Evolutionary conservation across 202 grass and related monocot genomes (phyloP).

Genomic region (Schoenoplectus tabernaemontani): DNA sequence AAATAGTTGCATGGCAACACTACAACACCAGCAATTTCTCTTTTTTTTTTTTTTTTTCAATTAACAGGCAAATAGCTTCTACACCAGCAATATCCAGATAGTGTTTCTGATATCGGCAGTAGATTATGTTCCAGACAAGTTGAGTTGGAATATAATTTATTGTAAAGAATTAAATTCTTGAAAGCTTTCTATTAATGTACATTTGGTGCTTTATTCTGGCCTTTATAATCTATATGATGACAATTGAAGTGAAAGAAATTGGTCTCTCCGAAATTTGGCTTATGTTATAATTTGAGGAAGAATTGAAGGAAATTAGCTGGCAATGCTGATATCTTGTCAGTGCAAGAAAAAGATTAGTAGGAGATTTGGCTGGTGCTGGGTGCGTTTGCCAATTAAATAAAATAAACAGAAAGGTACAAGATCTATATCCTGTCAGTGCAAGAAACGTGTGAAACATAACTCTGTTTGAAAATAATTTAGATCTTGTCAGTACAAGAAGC

Average conservation of each 20-base stretch:
- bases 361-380: not conserved
- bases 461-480: not conserved
- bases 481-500: slow-evolving; percentile 3
- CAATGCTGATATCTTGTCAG: not conserved
- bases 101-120: not conserved
- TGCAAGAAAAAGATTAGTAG: not conserved
- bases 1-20: not conserved
- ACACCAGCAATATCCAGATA: not conserved
- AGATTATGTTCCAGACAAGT: not conserved
- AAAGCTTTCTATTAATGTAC: not conserved
- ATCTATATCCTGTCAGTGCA: not conserved
- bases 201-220: no score
- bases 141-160: not conserved
- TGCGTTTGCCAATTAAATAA: not conserved
- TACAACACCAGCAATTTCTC: no score
- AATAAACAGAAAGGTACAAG: not conserved
- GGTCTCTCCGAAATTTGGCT: no score
- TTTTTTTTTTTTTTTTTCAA: no score
- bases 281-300: no score
- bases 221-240: not conserved
- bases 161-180: not conserved
- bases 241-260: no score
- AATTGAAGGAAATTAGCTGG: no score
- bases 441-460: not conserved
- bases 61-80: no score